phyloP scores from a whole-genome alignment of 805 yeast species.

The Cyberlindnera xishuangbannaensis region DNA sequence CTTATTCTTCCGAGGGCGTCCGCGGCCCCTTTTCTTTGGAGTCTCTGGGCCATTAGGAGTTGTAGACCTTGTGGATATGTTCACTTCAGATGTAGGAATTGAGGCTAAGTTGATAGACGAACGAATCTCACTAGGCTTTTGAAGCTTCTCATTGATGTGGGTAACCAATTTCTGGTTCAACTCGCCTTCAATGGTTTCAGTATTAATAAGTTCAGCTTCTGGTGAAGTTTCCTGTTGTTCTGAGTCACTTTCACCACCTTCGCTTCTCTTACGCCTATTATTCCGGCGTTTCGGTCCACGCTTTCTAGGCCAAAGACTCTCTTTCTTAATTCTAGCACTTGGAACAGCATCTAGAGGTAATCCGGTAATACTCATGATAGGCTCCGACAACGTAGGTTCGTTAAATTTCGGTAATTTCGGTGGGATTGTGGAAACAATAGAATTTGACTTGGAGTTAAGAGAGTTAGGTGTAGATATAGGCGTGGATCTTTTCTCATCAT shows the following conservation, averaged over 20 bases:
- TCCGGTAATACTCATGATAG: constrained; percentile 63
- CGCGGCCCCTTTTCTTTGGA: constrained; percentile 8
- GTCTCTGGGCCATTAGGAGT: constrained; percentile 7
- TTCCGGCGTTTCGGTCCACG: constrained; percentile 21
- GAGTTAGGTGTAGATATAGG: too few species aligned
- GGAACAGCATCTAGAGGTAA: constrained; percentile 69
- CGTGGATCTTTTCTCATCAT: not conserved
- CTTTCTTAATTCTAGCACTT: constrained; percentile 49
- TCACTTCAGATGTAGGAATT: not conserved
- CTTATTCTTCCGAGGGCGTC: too few species aligned
- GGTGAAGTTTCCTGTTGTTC: constrained; percentile 5
- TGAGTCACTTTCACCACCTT: constrained; percentile 8
- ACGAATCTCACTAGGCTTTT: constrained; percentile 19
- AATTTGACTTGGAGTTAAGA: too few species aligned
- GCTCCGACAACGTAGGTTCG: constrained; percentile 35
- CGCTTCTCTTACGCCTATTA: constrained; percentile 15
- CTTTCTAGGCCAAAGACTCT: constrained; percentile 45
- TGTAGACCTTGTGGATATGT: too few species aligned
- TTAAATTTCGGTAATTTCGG: not conserved
- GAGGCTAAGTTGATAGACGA: constrained; percentile 3
- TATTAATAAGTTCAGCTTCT: constrained; percentile 1
- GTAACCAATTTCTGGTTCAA: constrained; percentile 12
- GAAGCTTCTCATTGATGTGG: constrained; percentile 14
- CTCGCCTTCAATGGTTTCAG: constrained; percentile 13
- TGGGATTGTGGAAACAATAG: too few species aligned